These are phyloP conservation scores for Penicillium corylophilum DNA, from an alignment of 2,329 filamentous ascomycete genomes.

Conservation along the genomic window DNA sequence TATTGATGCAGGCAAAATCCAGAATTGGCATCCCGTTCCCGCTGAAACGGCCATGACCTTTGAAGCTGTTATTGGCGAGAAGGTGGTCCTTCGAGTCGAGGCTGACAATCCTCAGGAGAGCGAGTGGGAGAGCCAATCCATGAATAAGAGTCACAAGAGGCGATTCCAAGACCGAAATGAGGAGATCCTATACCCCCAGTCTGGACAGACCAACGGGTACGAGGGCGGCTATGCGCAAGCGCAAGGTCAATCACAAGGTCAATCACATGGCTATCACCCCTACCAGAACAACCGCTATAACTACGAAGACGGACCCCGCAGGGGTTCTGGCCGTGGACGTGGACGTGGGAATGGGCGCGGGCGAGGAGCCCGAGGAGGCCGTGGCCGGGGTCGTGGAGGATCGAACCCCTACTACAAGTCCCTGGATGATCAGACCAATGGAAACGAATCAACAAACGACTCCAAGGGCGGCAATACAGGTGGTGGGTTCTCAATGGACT, in stretches of 20 bases:
- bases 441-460: conserved; percentile 32
- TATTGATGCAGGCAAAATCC: conserved; percentile 76
- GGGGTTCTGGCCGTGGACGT: conserved; percentile 32
- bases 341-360: conserved; percentile 42
- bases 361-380: conserved; percentile 40
- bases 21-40: conserved; percentile 76
- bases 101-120: conserved; percentile 64
- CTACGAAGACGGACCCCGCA: conserved; percentile 45
- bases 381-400: conserved; percentile 46
- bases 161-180: conserved; percentile 58
- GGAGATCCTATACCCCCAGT: conserved; percentile 37
- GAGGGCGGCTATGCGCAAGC: conserved; percentile 17
- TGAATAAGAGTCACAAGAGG: conserved; percentile 61
- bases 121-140: conserved; percentile 62
- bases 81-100: conserved; percentile 78
- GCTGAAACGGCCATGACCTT: conserved; percentile 71
- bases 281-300: conserved; percentile 34
- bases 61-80: conserved; percentile 82
- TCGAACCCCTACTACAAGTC: conserved; percentile 60
- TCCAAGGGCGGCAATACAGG: conserved; percentile 28
- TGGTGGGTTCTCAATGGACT: conserved; percentile 41
- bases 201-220: conserved; percentile 22
- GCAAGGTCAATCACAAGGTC: conserved; percentile 17
- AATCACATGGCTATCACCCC: conserved; percentile 23
- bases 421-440: conserved; percentile 57